These are phyloP conservation scores for Penicillium ochrochloron DNA, from an alignment of 495 filamentous ascomycete species.

Conservation along the genomic window DNA sequence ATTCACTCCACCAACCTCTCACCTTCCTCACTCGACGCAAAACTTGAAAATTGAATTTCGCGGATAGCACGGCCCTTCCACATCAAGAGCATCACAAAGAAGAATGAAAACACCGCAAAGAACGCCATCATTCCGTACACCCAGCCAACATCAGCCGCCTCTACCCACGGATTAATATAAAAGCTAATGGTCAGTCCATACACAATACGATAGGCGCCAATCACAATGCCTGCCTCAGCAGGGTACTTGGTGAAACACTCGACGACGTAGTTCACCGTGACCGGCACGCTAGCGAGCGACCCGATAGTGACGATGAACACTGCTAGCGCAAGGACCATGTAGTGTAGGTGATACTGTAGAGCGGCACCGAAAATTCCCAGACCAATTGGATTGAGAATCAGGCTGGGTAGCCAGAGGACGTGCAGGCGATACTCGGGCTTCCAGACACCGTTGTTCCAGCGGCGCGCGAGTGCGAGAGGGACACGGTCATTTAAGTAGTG, in stretches of 20 bases:
- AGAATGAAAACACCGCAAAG: slow-evolving; percentile 45
- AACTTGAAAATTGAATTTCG: slow-evolving; percentile 27
- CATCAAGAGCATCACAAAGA: slow-evolving; percentile 40
- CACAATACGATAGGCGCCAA: slow-evolving; percentile 47
- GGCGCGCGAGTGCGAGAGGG: slow-evolving; percentile 43
- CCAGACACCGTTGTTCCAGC: slow-evolving; percentile 47
- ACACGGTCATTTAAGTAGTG: slow-evolving; percentile 51
- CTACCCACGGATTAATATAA: slow-evolving; percentile 53
- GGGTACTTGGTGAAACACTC: slow-evolving; percentile 51
- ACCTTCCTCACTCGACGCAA: slow-evolving; percentile 36
- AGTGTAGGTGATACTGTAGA: slow-evolving; percentile 54
- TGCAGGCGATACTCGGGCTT: slow-evolving; percentile 57
- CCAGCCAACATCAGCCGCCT: slow-evolving; percentile 52
- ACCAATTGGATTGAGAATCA: slow-evolving; percentile 52
- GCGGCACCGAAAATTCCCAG: slow-evolving; percentile 54
- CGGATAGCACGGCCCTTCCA: slow-evolving; percentile 39
- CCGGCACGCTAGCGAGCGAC: slow-evolving; percentile 44
- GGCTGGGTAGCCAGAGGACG: slow-evolving; percentile 48
- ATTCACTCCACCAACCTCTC: slow-evolving; percentile 25
- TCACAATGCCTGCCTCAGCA: slow-evolving; percentile 45
- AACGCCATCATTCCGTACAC: slow-evolving; percentile 58
- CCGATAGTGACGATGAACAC: slow-evolving; percentile 50
- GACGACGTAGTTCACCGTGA: slow-evolving; percentile 54
- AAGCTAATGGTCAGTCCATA: slow-evolving; percentile 53
- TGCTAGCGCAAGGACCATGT: slow-evolving; percentile 51